A percentile compares a stretch with the other conserved stretches of the same genome.
Evolutionary conservation across 306 rosid species (phyloP).

Genomic region (Senna tora): DNA sequence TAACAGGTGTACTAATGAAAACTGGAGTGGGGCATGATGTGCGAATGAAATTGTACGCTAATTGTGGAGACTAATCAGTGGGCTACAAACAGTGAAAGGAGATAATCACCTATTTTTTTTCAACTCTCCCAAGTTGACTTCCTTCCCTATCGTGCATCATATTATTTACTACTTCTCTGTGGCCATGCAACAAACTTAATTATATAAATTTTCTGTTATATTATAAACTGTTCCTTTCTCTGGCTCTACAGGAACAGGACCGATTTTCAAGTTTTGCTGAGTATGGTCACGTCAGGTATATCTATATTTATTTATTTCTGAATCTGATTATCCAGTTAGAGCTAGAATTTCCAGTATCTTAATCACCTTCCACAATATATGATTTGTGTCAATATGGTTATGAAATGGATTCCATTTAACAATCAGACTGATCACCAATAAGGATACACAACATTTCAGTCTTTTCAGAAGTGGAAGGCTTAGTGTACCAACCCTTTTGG

Average conservation of each 20-base stretch:
- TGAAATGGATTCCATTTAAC: conserved; percentile 25
- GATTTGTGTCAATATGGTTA: conserved; percentile 28
- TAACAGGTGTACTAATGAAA: not conserved
- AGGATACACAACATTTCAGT: conserved; percentile 6
- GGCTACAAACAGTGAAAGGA: conserved; percentile 17
- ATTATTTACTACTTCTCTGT: conserved; percentile 10
- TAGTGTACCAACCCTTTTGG: not conserved
- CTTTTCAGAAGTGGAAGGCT: conserved; percentile 24
- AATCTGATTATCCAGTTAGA: not conserved
- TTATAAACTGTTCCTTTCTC: conserved; percentile 1
- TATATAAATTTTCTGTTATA: not conserved
- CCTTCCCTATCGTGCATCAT: conserved; percentile 14
- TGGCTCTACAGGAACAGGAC: conserved; percentile 1
- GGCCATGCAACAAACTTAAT: conserved; percentile 6
- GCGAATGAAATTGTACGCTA: conserved; percentile 8
- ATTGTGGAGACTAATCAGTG: conserved; percentile 20
- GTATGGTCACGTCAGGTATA: not conserved
- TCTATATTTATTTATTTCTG: too few relatives aligned
- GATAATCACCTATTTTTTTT: not conserved
- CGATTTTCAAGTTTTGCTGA: not conserved
- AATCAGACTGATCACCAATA: conserved; percentile 21
- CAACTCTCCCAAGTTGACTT: conserved; percentile 9
- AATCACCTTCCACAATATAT: conserved; percentile 23
- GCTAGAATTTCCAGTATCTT: not conserved
- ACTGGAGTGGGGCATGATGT: conserved; percentile 18